Conservation (phyloP, 2,329 filamentous ascomycete species). For the Claviceps sp. region DNA sequence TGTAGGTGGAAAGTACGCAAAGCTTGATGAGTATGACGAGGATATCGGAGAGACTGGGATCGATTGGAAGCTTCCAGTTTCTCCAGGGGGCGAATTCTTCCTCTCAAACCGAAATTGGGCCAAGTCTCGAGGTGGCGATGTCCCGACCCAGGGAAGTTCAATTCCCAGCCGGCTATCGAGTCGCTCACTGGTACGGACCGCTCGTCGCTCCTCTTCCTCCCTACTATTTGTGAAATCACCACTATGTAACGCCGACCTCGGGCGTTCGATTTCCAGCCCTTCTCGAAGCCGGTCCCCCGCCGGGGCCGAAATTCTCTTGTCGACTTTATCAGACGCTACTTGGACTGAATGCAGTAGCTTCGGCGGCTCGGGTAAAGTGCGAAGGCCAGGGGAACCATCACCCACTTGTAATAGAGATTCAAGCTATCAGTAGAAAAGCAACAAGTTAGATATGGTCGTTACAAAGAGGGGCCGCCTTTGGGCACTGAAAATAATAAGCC, state of each 20-base stretch:
- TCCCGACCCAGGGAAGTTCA: conserved; percentile 33
- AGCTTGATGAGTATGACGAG: conserved; percentile 64
- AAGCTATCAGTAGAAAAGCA: conserved; percentile 15
- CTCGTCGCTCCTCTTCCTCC: conserved; percentile 8
- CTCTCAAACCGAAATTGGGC: conserved; percentile 31
- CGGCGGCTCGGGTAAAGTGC: conserved; percentile 23
- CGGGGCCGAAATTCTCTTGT: conserved; percentile 11
- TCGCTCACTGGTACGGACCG: neutral
- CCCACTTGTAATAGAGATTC: conserved; percentile 22
- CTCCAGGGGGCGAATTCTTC: conserved; percentile 17
- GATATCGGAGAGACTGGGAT: conserved; percentile 45
- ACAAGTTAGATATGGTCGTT: neutral
- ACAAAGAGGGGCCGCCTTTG: neutral
- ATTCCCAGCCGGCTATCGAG: neutral
- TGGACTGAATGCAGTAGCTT: conserved; percentile 31
- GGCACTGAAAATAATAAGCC: neutral
- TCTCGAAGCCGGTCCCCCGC: conserved; percentile 32
- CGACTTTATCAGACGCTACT: conserved; percentile 32
- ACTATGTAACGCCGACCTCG: conserved; percentile 61
- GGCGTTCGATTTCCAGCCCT: conserved; percentile 60
- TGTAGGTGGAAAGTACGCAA: conserved; percentile 76
- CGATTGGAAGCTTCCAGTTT: conserved; percentile 25
- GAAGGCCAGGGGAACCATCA: conserved; percentile 13
- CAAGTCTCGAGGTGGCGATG: conserved; percentile 42
- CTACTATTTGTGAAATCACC: conserved; percentile 46